Conservation (phyloP, 129 eudicot species). For the Centrapalus pauciflorus region DNA sequence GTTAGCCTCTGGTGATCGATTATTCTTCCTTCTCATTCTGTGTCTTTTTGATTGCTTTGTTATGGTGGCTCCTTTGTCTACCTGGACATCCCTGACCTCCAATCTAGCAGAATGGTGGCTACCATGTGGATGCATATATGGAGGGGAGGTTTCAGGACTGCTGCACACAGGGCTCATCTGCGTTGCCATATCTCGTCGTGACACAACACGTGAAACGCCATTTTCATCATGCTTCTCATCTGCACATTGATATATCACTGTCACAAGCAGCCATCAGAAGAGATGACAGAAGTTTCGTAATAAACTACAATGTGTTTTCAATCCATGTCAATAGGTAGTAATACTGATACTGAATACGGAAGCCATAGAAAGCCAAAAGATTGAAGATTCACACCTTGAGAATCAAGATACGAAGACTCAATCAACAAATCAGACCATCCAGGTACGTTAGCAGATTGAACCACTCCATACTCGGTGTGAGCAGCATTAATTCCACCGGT, state of each 20-base stretch:
- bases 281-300: not conserved
- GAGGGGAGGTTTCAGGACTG: conserved; percentile 48
- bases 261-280: conserved; percentile 9
- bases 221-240: conserved; percentile 51
- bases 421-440: conserved; percentile 46
- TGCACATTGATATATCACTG: conserved; percentile 23
- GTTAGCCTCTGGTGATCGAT: conserved; percentile 26
- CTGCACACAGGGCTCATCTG: conserved; percentile 77
- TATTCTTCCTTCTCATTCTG: conserved; percentile 24
- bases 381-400: conserved; percentile 45
- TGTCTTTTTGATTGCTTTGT: conserved; percentile 39
- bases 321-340: conserved; percentile 2
- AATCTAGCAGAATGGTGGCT: conserved; percentile 35
- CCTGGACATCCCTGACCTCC: conserved; percentile 88
- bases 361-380: not conserved
- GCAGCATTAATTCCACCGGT: conserved; percentile 25
- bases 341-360: not conserved
- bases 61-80: conserved; percentile 60
- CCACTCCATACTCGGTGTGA: conserved; percentile 13
- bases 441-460: conserved; percentile 21
- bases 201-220: conserved; percentile 46
- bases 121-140: conserved; percentile 19
- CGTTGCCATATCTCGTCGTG: conserved; percentile 85
- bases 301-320: not conserved
- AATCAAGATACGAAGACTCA: conserved; percentile 51